These are phyloP conservation scores for Trichoderma parareesei DNA, from an alignment of 495 filamentous ascomycete species.

Conservation along the genomic window DNA sequence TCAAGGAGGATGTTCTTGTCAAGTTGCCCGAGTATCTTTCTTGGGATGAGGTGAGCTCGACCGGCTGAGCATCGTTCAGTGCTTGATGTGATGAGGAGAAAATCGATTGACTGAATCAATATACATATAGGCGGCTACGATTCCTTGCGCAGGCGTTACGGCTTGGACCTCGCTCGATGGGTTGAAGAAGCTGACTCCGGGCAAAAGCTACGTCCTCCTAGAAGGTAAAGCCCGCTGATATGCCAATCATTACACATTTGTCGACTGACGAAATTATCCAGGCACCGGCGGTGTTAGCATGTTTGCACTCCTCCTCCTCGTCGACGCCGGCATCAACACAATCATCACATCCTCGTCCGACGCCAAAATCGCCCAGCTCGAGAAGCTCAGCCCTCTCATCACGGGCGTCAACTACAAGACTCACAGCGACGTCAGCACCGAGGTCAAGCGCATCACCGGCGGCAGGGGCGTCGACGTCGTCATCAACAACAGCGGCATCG, in stretches of 20 bases:
- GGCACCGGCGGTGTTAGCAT: conserved; percentile 20
- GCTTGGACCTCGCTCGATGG: conserved; percentile 17
- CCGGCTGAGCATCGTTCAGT: background rate
- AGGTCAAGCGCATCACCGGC: conserved; percentile 18
- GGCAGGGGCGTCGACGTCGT: conserved; percentile 25
- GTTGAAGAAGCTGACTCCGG: conserved; percentile 8
- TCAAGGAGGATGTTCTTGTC: conserved; percentile 22
- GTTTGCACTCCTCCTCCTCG: conserved; percentile 17
- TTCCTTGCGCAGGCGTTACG: conserved; percentile 18
- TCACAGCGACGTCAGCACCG: conserved; percentile 14
- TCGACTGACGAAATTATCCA: conserved; percentile 14
- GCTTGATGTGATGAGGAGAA: conserved; percentile 10
- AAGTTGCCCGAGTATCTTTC: conserved; percentile 21
- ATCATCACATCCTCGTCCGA: conserved; percentile 37
- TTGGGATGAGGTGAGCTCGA: conserved; percentile 23
- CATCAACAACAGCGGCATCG: conserved; percentile 15
- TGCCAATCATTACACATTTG: too few species aligned
- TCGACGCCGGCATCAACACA: conserved; percentile 19
- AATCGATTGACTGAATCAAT: conserved; percentile 14
- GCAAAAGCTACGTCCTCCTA: conserved; percentile 12
- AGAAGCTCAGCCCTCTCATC: conserved; percentile 16
- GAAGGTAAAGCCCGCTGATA: conserved; percentile 23
- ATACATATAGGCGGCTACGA: conserved; percentile 11
- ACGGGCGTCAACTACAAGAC: conserved; percentile 24
- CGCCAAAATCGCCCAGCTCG: conserved; percentile 19